phyloP scores from a whole-genome alignment of 495 filamentous ascomycete species.

The Podospora bellae-mahoneyi region DNA sequence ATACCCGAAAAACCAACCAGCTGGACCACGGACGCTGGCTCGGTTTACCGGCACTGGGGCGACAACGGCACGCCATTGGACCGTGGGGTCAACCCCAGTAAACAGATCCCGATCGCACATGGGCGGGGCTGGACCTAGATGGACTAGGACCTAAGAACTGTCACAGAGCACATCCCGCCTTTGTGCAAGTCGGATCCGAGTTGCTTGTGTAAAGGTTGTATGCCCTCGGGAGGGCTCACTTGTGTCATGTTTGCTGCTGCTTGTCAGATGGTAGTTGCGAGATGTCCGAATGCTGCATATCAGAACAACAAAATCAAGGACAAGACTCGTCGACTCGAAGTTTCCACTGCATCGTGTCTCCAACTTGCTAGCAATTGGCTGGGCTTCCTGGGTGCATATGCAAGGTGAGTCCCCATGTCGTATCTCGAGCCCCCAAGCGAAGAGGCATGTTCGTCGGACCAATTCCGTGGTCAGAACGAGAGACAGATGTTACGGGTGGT shows the following conservation, averaged over 20 bases:
- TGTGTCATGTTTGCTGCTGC: not conserved
- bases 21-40: not conserved
- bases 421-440: constrained; percentile 1
- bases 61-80: constrained; percentile 4
- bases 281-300: not conserved
- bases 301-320: not conserved
- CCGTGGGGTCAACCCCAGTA: not conserved
- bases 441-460: not conserved
- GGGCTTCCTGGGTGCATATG: constrained; percentile 1
- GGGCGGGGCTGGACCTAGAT: not conserved
- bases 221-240: constrained; percentile 1
- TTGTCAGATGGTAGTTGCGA: not conserved
- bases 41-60: not conserved
- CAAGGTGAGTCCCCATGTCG: not conserved
- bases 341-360: constrained; percentile 1
- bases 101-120: constrained; percentile 3
- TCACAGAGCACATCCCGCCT: not conserved
- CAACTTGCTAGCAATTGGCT: not conserved
- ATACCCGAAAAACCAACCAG: not conserved
- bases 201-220: not conserved
- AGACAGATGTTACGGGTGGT: not conserved
- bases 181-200: not conserved
- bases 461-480: not conserved
- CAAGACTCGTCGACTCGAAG: not conserved
- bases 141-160: not conserved